Conservation (phyloP, 2,329 filamentous ascomycete species). For the Xylaria sp. region DNA sequence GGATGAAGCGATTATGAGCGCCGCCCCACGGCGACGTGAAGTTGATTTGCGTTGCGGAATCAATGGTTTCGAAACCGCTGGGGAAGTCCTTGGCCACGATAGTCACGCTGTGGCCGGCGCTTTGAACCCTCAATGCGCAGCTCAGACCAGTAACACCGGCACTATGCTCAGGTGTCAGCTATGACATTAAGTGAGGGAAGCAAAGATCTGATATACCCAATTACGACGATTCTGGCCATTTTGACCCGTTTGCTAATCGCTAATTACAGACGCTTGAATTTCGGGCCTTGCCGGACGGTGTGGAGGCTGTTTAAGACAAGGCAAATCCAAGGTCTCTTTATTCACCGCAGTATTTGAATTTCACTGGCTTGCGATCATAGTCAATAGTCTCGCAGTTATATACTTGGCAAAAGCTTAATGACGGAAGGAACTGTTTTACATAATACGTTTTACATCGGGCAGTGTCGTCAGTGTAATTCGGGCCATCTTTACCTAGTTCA, state of each 20-base stretch:
- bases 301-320: too few species aligned
- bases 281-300: too few species aligned
- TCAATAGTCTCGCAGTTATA: neutral
- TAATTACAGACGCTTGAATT: neutral
- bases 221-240: constrained; percentile 45
- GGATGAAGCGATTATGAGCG: constrained; percentile 65
- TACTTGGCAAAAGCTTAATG: neutral
- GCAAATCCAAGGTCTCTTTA: too few species aligned
- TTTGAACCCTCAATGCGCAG: constrained; percentile 59
- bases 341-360: too few species aligned
- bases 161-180: constrained; percentile 48
- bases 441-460: neutral
- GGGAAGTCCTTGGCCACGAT: constrained; percentile 61
- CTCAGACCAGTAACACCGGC: constrained; percentile 66
- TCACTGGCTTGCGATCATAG: too few species aligned
- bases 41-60: constrained; percentile 56
- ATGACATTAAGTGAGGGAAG: neutral
- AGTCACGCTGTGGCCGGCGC: constrained; percentile 54
- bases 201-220: constrained; percentile 41
- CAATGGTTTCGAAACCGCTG: constrained; percentile 58
- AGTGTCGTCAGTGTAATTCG: neutral
- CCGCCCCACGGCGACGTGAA: constrained; percentile 69
- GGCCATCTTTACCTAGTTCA: neutral
- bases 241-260: neutral
- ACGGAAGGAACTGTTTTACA: neutral